Evolutionary conservation across 2,329 filamentous ascomycete species (phyloP), one percentile per base, ranked within the genome.

Genomic region (Cladorrhinum sp.): DNA sequence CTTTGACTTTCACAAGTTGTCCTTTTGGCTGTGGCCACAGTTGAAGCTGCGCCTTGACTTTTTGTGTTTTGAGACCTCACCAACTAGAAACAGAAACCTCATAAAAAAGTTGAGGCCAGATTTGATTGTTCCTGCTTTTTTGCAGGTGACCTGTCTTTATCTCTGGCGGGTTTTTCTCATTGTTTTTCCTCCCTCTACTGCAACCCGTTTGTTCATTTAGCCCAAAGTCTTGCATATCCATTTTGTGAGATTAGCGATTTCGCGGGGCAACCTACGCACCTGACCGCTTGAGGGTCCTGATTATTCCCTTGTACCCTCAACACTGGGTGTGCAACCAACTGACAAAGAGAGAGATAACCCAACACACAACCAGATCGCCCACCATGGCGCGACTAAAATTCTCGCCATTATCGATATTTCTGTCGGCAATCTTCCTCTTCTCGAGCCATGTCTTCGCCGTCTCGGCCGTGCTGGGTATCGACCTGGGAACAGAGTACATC

Each of bases 401-500:
- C 62, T 76, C 74, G 62, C 73, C 73, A 38, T 70, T 74, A 62
- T 71, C 70, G 41, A 68, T 75, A 59, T 64, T 77, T 50, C 70
- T 77, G 51, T 75, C 73, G 53, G 68, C 74, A 63, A 64, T 78
- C 54, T 74, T 80, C 60, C 66, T 80, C 57, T 79, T 80, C 63
- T 75, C 76, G 25, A 70, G 76, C 50, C 75, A 84, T 66, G 81
- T 81, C 48, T 77, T 81, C 48, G 83, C 83, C 24, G 77, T 78
- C 54, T 79, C 91, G 8, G 91, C 92, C 57, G 93, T 98, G 18
- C 81, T 99, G 22, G 95, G 95, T 65, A 85, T 99, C 70, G 95
- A 99, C 76, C 82, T 99, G 58, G 95, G 95, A 67, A 97, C 95
- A 59, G 92, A 96, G 75, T 97, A 96, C 78, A 90, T 99, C 79